phyloP scores from a whole-genome alignment of 306 rosid genomes.

The Macrotyloma uniflorum region DNA sequence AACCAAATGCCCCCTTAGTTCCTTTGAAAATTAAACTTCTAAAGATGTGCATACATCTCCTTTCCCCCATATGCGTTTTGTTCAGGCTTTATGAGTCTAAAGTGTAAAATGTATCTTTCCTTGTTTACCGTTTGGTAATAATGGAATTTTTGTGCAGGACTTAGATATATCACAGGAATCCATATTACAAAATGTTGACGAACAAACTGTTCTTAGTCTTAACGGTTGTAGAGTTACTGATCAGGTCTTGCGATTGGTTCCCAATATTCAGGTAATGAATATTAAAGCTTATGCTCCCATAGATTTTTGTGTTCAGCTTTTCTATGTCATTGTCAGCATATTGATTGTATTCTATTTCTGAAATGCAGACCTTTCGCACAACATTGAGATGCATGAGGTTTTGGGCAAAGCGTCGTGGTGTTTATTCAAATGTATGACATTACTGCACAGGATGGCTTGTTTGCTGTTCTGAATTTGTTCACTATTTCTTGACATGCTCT shows the following conservation, averaged over 20 bases:
- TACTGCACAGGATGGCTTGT: background rate
- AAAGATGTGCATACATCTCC: background rate
- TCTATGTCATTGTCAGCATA: slow-evolving; percentile 13
- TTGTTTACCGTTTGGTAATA: slow-evolving; percentile 34
- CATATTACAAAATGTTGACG: slow-evolving; percentile 85
- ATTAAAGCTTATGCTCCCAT: background rate
- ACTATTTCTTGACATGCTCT: slow-evolving; percentile 18
- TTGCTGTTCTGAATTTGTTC: slow-evolving; percentile 1
- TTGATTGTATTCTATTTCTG: slow-evolving; percentile 41
- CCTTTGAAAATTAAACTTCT: slow-evolving; percentile 8
- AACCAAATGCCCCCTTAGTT: background rate
- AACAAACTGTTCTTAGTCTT: slow-evolving; percentile 96
- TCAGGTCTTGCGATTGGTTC: slow-evolving; percentile 90
- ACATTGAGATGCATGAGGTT: slow-evolving; percentile 93
- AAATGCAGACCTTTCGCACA: slow-evolving; percentile 84
- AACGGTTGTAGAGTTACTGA: slow-evolving; percentile 98
- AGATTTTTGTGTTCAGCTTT: slow-evolving; percentile 14
- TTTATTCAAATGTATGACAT: slow-evolving; percentile 88
- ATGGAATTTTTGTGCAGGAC: slow-evolving; percentile 62
- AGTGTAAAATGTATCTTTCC: slow-evolving; percentile 12
- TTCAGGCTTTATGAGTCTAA: background rate
- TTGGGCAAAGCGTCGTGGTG: slow-evolving; percentile 98
- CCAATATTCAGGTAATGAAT: slow-evolving; percentile 83
- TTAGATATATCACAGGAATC: slow-evolving; percentile 90
- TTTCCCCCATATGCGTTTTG: background rate